These are phyloP conservation scores for Xerocomellus amylosporus DNA, from an alignment of 768 basidiomycete genomes.

Conservation along the genomic window DNA sequence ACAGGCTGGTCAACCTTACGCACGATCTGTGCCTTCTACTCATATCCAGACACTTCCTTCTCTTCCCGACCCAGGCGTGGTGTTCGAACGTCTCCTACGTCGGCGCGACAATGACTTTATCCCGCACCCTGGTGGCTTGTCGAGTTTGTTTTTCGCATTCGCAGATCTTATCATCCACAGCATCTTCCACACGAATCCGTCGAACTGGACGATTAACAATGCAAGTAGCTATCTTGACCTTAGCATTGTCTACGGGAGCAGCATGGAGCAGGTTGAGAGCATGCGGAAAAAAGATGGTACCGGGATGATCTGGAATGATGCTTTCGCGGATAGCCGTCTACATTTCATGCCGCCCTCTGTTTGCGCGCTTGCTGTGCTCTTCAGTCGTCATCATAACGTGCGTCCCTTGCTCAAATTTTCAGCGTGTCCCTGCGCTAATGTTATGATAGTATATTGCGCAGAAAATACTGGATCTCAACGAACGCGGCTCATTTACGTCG, in stretches of 20 bases:
- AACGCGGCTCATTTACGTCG: constrained; percentile 44
- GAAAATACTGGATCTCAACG: constrained; percentile 67
- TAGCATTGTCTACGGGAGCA: constrained; percentile 69
- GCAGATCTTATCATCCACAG: constrained; percentile 74
- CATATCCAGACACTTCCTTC: constrained; percentile 40
- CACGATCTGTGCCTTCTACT: constrained; percentile 57
- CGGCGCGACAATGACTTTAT: constrained; percentile 35
- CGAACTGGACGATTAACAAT: constrained; percentile 54
- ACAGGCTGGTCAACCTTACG: constrained; percentile 61
- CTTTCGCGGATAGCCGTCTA: constrained; percentile 65
- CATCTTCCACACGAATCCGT: constrained; percentile 57
- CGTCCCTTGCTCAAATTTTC: constrained; percentile 19
- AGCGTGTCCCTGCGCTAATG: constrained; percentile 4
- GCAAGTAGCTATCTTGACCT: constrained; percentile 76
- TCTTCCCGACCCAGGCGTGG: constrained; percentile 62
- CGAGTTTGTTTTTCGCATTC: constrained; percentile 74
- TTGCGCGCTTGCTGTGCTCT: constrained; percentile 64
- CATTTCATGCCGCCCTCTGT: constrained; percentile 70
- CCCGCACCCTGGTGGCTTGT: constrained; percentile 67
- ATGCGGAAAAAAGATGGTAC: constrained; percentile 64
- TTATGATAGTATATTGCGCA: constrained; percentile 60
- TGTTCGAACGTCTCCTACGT: constrained; percentile 70
- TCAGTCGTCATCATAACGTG: constrained; percentile 75
- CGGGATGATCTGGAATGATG: constrained; percentile 65
- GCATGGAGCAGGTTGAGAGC: constrained; percentile 41